These are phyloP conservation scores for Ceratocystis alfenasii DNA, from an alignment of 2,329 filamentous ascomycete genomes.

Conservation along the genomic window DNA sequence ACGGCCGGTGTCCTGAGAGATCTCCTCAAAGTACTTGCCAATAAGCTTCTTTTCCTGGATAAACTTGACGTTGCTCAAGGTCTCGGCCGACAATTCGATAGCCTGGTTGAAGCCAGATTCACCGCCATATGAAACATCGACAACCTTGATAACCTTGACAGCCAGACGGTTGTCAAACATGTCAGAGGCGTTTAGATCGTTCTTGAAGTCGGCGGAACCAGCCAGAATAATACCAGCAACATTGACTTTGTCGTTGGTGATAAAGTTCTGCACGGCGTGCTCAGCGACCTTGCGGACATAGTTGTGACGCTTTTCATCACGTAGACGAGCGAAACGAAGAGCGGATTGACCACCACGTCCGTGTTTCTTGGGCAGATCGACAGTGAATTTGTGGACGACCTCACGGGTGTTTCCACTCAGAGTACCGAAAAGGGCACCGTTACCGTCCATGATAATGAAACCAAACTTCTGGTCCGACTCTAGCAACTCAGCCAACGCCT, in stretches of 20 bases:
- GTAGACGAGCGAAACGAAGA: slow-evolving; percentile 96
- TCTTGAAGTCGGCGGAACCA: slow-evolving; percentile 98
- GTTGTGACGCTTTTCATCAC: slow-evolving; percentile 99
- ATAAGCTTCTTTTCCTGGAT: slow-evolving; percentile 99
- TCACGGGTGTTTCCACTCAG: slow-evolving; percentile 95
- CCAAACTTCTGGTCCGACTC: slow-evolving; percentile 99
- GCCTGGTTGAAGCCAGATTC: slow-evolving; percentile 99
- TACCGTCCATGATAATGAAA: slow-evolving; percentile 99
- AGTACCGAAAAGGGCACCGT: slow-evolving; percentile 92
- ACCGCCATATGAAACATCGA: slow-evolving; percentile 96
- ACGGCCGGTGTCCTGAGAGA: slow-evolving; percentile 91
- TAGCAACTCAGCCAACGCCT: slow-evolving; percentile 89
- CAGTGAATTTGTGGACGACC: slow-evolving; percentile 92
- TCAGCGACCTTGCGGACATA: slow-evolving; percentile 99
- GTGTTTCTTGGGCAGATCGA: slow-evolving; percentile 99
- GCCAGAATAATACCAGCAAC: slow-evolving; percentile 90
- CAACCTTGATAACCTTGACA: slow-evolving; percentile 96
- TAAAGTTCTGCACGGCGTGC: slow-evolving; percentile 96
- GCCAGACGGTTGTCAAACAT: slow-evolving; percentile 89
- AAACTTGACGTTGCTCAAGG: slow-evolving; percentile 97
- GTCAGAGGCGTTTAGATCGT: slow-evolving; percentile 93
- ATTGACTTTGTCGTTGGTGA: slow-evolving; percentile 96
- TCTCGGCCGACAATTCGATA: slow-evolving; percentile 89
- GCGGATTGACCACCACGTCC: slow-evolving; percentile 99
- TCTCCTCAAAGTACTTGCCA: slow-evolving; percentile 97